These are phyloP conservation scores for Phycomyces blakesleeanus DNA, from an alignment of 192 early-diverging fungal genomes.

Conservation along the genomic window DNA sequence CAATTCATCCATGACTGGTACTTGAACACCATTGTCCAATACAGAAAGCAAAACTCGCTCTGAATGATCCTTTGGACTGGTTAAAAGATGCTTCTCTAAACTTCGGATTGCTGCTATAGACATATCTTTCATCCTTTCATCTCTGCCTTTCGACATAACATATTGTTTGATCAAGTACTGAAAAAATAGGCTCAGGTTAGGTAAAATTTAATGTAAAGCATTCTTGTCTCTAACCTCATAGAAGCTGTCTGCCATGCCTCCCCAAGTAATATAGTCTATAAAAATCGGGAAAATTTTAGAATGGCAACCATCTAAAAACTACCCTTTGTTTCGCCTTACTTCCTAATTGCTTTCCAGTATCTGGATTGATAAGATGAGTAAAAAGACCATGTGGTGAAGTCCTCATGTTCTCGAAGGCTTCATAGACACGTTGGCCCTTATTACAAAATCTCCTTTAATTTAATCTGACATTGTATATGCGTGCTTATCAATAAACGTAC, in stretches of 20 bases:
- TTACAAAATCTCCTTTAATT: no score
- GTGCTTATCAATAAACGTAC: slow-evolving; percentile 29
- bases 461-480: neutral
- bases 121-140: slow-evolving; percentile 30
- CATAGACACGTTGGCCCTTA: slow-evolving; percentile 56
- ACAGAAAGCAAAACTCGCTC: slow-evolving; percentile 12
- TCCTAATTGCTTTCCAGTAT: slow-evolving; percentile 17
- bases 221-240: slow-evolving; percentile 46
- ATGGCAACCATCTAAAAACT: slow-evolving; percentile 2
- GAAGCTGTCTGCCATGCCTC: slow-evolving; percentile 53
- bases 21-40: slow-evolving; percentile 4
- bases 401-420: slow-evolving; percentile 42
- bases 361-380: slow-evolving; percentile 51
- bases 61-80: slow-evolving; percentile 5
- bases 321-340: slow-evolving; percentile 11
- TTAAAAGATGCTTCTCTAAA: slow-evolving; percentile 24
- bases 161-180: slow-evolving; percentile 58
- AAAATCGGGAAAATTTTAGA: slow-evolving; percentile 1
- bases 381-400: slow-evolving; percentile 53
- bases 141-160: slow-evolving; percentile 38
- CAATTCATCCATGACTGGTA: slow-evolving; percentile 22
- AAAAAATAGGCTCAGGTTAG: neutral
- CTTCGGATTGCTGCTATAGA: slow-evolving; percentile 24
- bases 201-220: no score
- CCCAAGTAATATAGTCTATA: slow-evolving; percentile 37